These are phyloP conservation scores for Picea sitchensis DNA, from an alignment of 75 land plant species.

Conservation along the genomic window DNA sequence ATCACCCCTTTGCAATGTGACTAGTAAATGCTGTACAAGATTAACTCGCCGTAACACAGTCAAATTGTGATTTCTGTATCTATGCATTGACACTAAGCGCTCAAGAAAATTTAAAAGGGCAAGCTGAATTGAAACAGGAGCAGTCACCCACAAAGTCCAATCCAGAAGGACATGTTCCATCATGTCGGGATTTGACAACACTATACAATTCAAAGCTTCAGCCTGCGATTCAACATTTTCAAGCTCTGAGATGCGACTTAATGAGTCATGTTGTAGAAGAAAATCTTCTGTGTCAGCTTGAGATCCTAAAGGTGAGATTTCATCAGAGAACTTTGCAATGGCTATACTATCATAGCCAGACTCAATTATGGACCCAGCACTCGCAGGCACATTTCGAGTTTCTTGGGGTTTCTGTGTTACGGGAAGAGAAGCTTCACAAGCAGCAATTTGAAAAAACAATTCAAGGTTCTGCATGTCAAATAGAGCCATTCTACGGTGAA, in stretches of 20 bases:
- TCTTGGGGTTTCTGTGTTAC: slow-evolving; percentile 35
- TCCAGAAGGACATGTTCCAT: slow-evolving; percentile 97
- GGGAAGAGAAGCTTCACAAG: slow-evolving; percentile 90
- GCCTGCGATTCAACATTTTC: slow-evolving; percentile 57
- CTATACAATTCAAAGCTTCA: slow-evolving; percentile 80
- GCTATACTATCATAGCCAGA: slow-evolving; percentile 47
- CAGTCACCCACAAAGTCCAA: slow-evolving; percentile 95
- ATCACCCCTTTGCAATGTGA: slow-evolving; percentile 94
- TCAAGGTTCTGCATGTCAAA: slow-evolving; percentile 93
- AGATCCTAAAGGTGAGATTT: slow-evolving; percentile 75
- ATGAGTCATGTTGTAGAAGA: slow-evolving; percentile 63
- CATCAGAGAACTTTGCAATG: slow-evolving; percentile 64
- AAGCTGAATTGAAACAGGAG: slow-evolving; percentile 83
- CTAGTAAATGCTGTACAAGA: slow-evolving; percentile 91
- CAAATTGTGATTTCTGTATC: slow-evolving; percentile 92
- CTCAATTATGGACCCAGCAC: slow-evolving; percentile 29
- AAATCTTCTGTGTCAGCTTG: slow-evolving; percentile 76
- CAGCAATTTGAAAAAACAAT: slow-evolving; percentile 91
- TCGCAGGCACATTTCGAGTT: slow-evolving; percentile 19
- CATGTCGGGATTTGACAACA: slow-evolving; percentile 94
- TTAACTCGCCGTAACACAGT: slow-evolving; percentile 79
- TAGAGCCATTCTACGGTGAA: slow-evolving; percentile 76
- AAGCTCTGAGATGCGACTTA: slow-evolving; percentile 87
- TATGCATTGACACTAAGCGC: slow-evolving; percentile 87
- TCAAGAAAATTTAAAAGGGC: slow-evolving; percentile 87